phyloP scores from a whole-genome alignment of 495 filamentous ascomycete genomes.

The Hypoxylon lienhwacheense region DNA sequence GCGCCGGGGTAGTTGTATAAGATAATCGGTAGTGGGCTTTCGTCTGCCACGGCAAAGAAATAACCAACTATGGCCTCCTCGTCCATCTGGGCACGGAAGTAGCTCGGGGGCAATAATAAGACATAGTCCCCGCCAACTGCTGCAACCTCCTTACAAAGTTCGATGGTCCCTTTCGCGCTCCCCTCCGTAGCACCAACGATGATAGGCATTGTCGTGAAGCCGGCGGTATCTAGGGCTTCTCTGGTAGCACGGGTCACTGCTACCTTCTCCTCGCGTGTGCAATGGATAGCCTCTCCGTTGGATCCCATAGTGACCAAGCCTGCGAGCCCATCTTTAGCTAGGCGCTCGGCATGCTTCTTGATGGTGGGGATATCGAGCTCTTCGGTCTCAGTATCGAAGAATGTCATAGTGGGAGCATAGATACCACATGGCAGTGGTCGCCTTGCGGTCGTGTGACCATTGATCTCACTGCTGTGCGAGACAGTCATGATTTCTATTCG shows the following conservation, averaged over 20 bases:
- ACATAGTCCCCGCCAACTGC: slow-evolving; percentile 76
- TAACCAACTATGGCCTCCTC: slow-evolving; percentile 76
- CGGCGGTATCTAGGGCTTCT: slow-evolving; percentile 79
- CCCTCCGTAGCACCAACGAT: slow-evolving; percentile 81
- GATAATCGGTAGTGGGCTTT: slow-evolving; percentile 73
- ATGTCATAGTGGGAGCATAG: slow-evolving; percentile 89
- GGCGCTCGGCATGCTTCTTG: slow-evolving; percentile 75
- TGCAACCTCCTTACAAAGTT: slow-evolving; percentile 68
- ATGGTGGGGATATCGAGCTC: slow-evolving; percentile 79
- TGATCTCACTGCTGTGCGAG: slow-evolving; percentile 40
- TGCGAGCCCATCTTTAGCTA: slow-evolving; percentile 78
- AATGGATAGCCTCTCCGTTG: slow-evolving; percentile 86
- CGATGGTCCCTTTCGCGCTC: slow-evolving; percentile 74
- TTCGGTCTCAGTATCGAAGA: slow-evolving; percentile 80
- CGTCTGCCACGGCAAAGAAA: slow-evolving; percentile 75
- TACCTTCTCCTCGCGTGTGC: slow-evolving; percentile 71
- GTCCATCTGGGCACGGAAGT: slow-evolving; percentile 78
- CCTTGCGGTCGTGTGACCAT: slow-evolving; percentile 46
- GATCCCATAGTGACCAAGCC: slow-evolving; percentile 88
- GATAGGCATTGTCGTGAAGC: slow-evolving; percentile 73
- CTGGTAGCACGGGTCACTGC: slow-evolving; percentile 78
- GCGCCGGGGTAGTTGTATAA: slow-evolving; percentile 92
- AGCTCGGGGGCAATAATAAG: slow-evolving; percentile 77
- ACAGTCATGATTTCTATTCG: slow-evolving; percentile 40
- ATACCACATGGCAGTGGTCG: slow-evolving; percentile 79